phyloP scores from a whole-genome alignment of 305 asterid genomes.

The Fraxinus latifolia region DNA sequence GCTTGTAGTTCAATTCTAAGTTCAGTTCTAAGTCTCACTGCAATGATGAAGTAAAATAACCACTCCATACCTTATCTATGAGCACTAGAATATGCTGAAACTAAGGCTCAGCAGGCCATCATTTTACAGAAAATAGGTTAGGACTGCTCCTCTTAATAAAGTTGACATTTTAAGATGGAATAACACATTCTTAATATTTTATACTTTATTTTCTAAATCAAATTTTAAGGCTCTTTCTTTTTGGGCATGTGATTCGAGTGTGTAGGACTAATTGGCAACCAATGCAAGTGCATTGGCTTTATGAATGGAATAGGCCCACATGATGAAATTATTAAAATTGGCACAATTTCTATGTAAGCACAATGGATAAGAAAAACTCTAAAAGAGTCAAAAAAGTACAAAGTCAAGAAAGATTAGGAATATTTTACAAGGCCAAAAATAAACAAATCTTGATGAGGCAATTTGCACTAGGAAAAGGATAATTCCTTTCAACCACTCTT shows the following conservation, averaged over 20 bases:
- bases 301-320: slow-evolving; percentile 19
- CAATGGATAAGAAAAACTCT: slow-evolving; percentile 16
- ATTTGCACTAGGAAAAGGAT: slow-evolving; percentile 25
- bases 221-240: neutral
- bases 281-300: slow-evolving; percentile 23
- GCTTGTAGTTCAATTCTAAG: neutral
- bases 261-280: neutral
- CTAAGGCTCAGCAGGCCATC: neutral
- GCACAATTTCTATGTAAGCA: neutral
- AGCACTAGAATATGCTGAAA: neutral
- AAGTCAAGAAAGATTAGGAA: neutral
- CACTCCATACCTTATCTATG: neutral
- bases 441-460: neutral
- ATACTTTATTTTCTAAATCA: neutral
- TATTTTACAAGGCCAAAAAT: slow-evolving; percentile 6
- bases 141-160: too few species aligned
- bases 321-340: neutral
- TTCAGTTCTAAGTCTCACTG: neutral
- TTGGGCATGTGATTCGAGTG: slow-evolving; percentile 4
- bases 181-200: too few species aligned
- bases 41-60: neutral
- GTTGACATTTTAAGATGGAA: too few species aligned
- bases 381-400: neutral
- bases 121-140: neutral
- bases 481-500: slow-evolving; percentile 23